These are phyloP conservation scores for Cucurbita moschata DNA, from an alignment of 306 rosid species.

Conservation along the genomic window DNA sequence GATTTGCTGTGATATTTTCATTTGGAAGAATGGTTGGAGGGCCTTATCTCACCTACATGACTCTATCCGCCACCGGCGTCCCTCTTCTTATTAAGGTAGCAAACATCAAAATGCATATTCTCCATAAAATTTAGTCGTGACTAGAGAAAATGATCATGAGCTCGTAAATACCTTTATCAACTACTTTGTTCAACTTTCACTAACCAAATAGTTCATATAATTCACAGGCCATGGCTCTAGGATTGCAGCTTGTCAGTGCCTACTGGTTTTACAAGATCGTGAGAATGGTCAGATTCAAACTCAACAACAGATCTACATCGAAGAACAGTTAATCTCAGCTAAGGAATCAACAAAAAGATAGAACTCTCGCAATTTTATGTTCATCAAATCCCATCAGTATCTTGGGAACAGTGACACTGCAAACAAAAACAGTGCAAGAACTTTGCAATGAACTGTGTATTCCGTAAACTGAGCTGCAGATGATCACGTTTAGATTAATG, in stretches of 20 bases:
- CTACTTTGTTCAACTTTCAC: neutral
- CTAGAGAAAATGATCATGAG: neutral
- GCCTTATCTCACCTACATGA: constrained; percentile 45
- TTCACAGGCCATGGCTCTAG: constrained; percentile 53
- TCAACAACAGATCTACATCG: constrained; percentile 22
- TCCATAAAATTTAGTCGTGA: too few species aligned
- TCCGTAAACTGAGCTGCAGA: neutral
- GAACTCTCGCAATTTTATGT: neutral
- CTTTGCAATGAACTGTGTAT: neutral
- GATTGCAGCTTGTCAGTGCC: constrained; percentile 74
- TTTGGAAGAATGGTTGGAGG: constrained; percentile 67
- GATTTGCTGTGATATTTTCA: constrained; percentile 65
- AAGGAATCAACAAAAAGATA: neutral
- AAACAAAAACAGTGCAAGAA: neutral
- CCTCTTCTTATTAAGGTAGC: constrained; percentile 71
- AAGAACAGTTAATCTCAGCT: neutral
- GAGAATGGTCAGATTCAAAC: constrained; percentile 57
- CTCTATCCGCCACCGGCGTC: constrained; percentile 33
- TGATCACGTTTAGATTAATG: neutral
- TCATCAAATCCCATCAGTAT: neutral
- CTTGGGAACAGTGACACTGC: neutral
- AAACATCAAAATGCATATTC: neutral
- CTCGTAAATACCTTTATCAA: neutral
- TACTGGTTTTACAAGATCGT: constrained; percentile 89
- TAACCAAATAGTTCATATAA: neutral